phyloP scores from a whole-genome alignment of 2,329 filamentous ascomycete species.

The Aspergillus floridensis region DNA sequence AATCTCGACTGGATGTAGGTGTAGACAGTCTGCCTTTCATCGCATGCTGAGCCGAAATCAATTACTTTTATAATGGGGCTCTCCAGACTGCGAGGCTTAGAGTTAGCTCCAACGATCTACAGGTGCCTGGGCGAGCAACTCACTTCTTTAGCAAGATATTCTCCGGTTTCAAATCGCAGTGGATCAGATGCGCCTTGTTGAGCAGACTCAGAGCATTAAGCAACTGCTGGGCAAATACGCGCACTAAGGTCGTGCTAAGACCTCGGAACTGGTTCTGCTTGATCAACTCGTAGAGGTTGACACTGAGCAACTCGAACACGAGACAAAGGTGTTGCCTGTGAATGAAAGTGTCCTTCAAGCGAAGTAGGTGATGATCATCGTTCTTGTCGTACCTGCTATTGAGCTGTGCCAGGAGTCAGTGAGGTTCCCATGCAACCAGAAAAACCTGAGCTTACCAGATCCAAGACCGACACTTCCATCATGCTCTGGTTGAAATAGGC shows the following conservation, averaged over 20 bases:
- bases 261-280: conserved; percentile 99
- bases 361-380: conserved; percentile 91
- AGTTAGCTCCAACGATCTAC: neutral
- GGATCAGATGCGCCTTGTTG: conserved; percentile 94
- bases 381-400: conserved; percentile 99
- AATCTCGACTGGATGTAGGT: conserved; percentile 99
- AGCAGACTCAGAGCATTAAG: conserved; percentile 87
- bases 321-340: conserved; percentile 95
- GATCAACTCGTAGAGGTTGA: conserved; percentile 97
- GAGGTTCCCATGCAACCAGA: neutral
- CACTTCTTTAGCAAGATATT: conserved; percentile 96
- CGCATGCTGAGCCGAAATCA: conserved; percentile 97
- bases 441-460: conserved; percentile 64
- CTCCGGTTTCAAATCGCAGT: conserved; percentile 97
- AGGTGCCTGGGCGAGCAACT: conserved; percentile 22
- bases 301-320: conserved; percentile 92
- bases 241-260: conserved; percentile 90
- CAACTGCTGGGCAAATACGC: conserved; percentile 95
- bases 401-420: conserved; percentile 56
- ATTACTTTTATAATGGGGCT: conserved; percentile 99
- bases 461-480: conserved; percentile 99
- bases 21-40: conserved; percentile 97
- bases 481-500: conserved; percentile 99
- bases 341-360: conserved; percentile 96
- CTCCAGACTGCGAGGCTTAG: conserved; percentile 62